These are phyloP conservation scores for Gnaphalium uliginosum DNA, from an alignment of 129 eudicot species.

Conservation along the genomic window DNA sequence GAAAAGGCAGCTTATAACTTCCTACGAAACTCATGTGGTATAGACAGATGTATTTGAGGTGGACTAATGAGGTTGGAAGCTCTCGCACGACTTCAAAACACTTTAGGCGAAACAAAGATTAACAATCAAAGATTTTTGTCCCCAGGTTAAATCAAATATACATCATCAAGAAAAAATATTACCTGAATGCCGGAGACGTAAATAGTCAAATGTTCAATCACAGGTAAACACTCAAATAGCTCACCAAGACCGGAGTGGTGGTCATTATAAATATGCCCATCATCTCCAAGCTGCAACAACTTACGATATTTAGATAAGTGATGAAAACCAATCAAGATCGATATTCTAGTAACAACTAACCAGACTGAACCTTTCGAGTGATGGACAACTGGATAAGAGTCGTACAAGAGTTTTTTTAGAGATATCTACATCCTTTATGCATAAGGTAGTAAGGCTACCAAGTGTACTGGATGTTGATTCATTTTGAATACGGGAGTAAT, in stretches of 20 bases:
- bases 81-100: not conserved
- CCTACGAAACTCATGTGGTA: not conserved
- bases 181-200: not conserved
- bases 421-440: not conserved
- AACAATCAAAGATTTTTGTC: not conserved
- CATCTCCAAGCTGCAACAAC: not conserved
- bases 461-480: not conserved
- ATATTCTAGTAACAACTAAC: not conserved
- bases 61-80: slow-evolving; percentile 11
- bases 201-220: not conserved
- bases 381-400: not conserved
- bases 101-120: not conserved
- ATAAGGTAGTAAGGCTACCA: not conserved
- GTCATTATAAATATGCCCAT: not conserved
- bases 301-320: not conserved
- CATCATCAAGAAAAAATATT: not conserved
- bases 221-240: not conserved
- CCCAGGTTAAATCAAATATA: not conserved
- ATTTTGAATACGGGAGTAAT: not conserved
- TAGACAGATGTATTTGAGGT: slow-evolving; percentile 13
- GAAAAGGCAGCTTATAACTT: not conserved
- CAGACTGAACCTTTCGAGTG: not conserved
- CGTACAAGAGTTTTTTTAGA: not conserved
- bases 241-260: not conserved
- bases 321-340: not conserved